These are phyloP conservation scores for Cardamine chenopodiifolia DNA, from an alignment of 345 rosid genomes.

Conservation along the genomic window DNA sequence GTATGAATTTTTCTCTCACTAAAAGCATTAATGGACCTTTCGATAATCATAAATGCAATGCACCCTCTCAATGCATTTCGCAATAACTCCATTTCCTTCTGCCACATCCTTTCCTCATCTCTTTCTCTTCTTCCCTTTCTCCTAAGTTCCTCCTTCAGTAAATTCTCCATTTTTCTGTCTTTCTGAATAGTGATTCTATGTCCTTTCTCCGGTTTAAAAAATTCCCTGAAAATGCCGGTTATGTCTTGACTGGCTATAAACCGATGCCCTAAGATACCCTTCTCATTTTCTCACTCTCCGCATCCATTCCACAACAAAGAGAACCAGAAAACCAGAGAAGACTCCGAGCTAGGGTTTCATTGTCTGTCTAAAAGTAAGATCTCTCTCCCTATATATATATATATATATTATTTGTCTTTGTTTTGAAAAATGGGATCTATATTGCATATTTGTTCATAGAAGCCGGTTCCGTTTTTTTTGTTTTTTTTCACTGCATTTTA, in stretches of 20 bases:
- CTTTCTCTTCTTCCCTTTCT: conserved; percentile 41
- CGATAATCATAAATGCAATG: conserved; percentile 67
- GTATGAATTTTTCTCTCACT: conserved; percentile 42
- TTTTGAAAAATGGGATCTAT: conserved; percentile 18
- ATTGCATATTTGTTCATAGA: conserved; percentile 33
- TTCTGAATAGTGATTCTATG: not conserved
- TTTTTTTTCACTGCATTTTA: conserved; percentile 29
- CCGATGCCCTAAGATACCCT: not conserved
- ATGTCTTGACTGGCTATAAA: conserved; percentile 15
- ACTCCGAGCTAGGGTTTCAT: conserved; percentile 34
- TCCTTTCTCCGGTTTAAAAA: conserved; percentile 4
- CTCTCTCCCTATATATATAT: conserved; percentile 11
- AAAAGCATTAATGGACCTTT: conserved; percentile 45
- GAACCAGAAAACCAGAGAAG: conserved; percentile 11
- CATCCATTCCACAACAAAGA: not conserved
- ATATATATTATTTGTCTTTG: not conserved
- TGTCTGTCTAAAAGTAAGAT: conserved; percentile 25
- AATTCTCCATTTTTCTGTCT: conserved; percentile 31
- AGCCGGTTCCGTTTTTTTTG: not conserved
- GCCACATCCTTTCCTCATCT: conserved; percentile 49
- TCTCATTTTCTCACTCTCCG: not conserved
- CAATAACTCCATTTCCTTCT: conserved; percentile 66
- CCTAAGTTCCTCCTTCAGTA: conserved; percentile 19
- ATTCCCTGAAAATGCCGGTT: conserved; percentile 10
- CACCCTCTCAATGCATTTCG: conserved; percentile 71